A percentile compares a stretch with the other conserved stretches of the same genome.
These are phyloP conservation scores for Plasmodium gonderi DNA, from an alignment of 169 alveolate species.

Conservation along the genomic window DNA sequence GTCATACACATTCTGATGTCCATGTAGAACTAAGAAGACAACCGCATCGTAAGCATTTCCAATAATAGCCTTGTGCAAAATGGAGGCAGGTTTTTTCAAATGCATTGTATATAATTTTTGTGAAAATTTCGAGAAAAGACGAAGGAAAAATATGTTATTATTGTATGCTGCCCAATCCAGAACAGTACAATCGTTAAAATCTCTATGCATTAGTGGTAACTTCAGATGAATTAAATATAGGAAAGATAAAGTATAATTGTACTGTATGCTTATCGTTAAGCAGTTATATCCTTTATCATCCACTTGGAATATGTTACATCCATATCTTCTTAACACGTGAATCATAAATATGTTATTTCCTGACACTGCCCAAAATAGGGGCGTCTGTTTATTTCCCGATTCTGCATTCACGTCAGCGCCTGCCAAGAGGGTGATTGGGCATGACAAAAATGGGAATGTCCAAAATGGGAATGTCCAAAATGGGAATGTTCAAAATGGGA, in stretches of 20 bases:
- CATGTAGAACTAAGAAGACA: slow-evolving; percentile 14
- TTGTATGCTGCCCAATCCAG: slow-evolving; percentile 65
- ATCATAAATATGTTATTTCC: slow-evolving; percentile 48
- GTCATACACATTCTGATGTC: slow-evolving; percentile 32
- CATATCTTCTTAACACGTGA: slow-evolving; percentile 34
- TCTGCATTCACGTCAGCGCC: slow-evolving; percentile 42
- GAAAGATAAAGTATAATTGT: slow-evolving; percentile 13
- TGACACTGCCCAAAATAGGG: slow-evolving; percentile 70
- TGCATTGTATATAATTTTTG: slow-evolving; percentile 10
- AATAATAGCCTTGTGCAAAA: slow-evolving; percentile 50
- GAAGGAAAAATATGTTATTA: slow-evolving; percentile 56
- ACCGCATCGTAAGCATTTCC: slow-evolving; percentile 69
- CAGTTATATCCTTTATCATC: slow-evolving; percentile 68
- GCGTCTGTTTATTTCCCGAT: slow-evolving; percentile 28
- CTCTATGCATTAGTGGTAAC: slow-evolving; percentile 29
- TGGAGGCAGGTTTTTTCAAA: slow-evolving; percentile 16
- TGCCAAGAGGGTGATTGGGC: not conserved
- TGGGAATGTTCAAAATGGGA: not conserved
- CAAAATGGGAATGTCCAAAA: not conserved
- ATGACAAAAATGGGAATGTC: not conserved
- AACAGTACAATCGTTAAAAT: slow-evolving; percentile 30
- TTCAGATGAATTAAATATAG: slow-evolving; percentile 39
- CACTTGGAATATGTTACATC: slow-evolving; percentile 20
- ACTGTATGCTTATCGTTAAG: slow-evolving; percentile 53
- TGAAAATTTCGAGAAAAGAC: slow-evolving; percentile 32